phyloP scores from a whole-genome alignment of 805 yeast species.

The Kodamaea restingae region DNA sequence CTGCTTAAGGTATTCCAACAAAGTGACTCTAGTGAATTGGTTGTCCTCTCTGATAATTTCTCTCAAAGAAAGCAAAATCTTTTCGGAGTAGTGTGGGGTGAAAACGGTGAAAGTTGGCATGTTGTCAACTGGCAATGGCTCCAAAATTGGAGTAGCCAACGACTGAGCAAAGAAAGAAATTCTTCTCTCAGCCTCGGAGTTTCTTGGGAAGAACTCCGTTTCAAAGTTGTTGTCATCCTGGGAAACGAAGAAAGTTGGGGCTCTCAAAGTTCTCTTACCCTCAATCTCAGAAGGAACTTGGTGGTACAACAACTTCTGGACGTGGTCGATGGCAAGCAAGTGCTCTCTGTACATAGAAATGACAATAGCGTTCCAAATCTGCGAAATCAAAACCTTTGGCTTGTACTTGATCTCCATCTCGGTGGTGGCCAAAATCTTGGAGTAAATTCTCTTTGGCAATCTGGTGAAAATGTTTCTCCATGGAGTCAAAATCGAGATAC shows the following conservation, averaged over 20 bases:
- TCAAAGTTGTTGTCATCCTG: constrained; percentile 95
- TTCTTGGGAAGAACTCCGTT: constrained; percentile 94
- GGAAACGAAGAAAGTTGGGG: constrained; percentile 97
- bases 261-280: constrained; percentile 97
- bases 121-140: constrained; percentile 97
- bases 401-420: constrained; percentile 99
- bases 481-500: constrained; percentile 97
- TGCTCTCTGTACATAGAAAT: constrained; percentile 99
- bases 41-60: constrained; percentile 97
- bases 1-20: constrained; percentile 91
- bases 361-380: constrained; percentile 98
- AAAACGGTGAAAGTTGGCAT: constrained; percentile 99
- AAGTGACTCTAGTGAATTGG: constrained; percentile 89
- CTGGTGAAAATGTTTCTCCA: constrained; percentile 99
- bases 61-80: constrained; percentile 85
- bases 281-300: constrained; percentile 98
- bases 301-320: constrained; percentile 93
- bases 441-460: constrained; percentile 97
- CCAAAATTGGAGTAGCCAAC: constrained; percentile 96
- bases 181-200: constrained; percentile 99
- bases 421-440: constrained; percentile 94
- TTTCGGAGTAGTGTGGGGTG: constrained; percentile 95
- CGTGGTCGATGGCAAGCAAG: constrained; percentile 95
- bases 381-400: constrained; percentile 96
- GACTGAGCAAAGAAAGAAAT: constrained; percentile 99